Evolutionary conservation across 2,329 filamentous ascomycete genomes (phyloP), one percentile per base, ranked within the genome.

Genomic region (Rhynchosporium agropyri): DNA sequence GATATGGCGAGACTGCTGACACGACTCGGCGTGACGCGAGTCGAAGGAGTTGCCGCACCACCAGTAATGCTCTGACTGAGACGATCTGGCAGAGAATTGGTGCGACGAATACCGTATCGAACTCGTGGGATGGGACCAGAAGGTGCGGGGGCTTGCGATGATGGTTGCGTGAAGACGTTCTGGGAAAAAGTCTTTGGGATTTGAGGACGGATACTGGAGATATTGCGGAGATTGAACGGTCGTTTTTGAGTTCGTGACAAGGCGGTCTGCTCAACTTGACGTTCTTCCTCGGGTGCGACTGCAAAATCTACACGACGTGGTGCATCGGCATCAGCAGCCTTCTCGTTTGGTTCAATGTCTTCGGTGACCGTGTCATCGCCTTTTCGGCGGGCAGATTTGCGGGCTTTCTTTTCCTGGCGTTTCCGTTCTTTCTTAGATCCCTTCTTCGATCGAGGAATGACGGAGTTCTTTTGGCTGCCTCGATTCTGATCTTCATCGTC

Each of bases 1-100:
- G 70, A 51, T 66, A 69, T 48, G 60, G 74, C 65, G 64, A 72
- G 61, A 61, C 65, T 65, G 63, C 69, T 64, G 26, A 70, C 60
- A 42, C 63, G 65, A 48, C 64, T 61, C 9, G 70, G 68, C 26
- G 61, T 51, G 15, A 67, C 60, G 26, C 63, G 50, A 26, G 48
- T 56, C 40, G 49, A 63, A 4, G 56, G 49, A 7, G 63, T 63
- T 38, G 61, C 36, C n/a, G 61, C 43, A 20, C 51, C 31, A 42
- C 51, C 31, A 42, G 63, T 55, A 29, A 62, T 45, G 4, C 66
- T 65, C 58, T 78, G 76, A 64, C 83, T 85, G 8, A 91, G 81
- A 20, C 88, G 83, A 69, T 89, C 88, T 0, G 90, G 90, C 2
- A 92, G 81, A 0, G 90, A 92, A 73, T 85, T 91, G 26, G 89